These are phyloP conservation scores for Dendrobium catenatum DNA, from an alignment of 106 monocot genomes.

Conservation along the genomic window DNA sequence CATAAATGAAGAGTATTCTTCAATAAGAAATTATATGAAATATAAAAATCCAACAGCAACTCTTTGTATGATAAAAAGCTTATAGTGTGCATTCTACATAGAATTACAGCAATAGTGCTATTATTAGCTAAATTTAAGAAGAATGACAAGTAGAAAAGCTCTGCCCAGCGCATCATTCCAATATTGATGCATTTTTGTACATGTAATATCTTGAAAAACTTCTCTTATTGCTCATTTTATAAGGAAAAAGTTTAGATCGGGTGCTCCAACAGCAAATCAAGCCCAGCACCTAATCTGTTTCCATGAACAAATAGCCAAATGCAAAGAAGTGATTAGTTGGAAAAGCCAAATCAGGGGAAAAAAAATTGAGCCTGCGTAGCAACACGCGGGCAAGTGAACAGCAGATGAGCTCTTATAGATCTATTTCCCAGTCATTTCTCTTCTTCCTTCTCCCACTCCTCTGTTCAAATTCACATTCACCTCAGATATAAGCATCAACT, in stretches of 20 bases:
- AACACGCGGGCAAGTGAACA: no score
- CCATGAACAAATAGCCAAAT: no score
- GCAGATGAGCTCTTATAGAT: no score
- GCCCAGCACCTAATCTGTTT: no score
- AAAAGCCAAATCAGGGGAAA: no score
- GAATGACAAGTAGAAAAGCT: not conserved
- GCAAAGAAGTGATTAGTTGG: no score
- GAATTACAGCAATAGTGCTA: not conserved
- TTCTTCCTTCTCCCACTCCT: no score
- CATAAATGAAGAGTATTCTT: not conserved
- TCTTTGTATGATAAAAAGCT: not conserved
- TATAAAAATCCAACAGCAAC: not conserved
- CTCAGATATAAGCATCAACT: no score
- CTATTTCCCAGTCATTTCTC: no score
- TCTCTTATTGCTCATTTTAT: not conserved
- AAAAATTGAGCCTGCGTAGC: no score
- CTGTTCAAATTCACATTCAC: no score
- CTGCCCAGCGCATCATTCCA: not conserved
- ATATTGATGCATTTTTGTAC: no score
- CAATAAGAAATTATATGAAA: not conserved
- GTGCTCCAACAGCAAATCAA: not conserved
- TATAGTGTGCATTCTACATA: not conserved
- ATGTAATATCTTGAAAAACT: not conserved
- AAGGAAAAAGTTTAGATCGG: not conserved
- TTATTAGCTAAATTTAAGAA: not conserved